Evolutionary conservation across 2,329 filamentous ascomycete genomes (phyloP), one percentile per base, ranked within the genome.

Genomic region (Exophiala oligosperma): DNA sequence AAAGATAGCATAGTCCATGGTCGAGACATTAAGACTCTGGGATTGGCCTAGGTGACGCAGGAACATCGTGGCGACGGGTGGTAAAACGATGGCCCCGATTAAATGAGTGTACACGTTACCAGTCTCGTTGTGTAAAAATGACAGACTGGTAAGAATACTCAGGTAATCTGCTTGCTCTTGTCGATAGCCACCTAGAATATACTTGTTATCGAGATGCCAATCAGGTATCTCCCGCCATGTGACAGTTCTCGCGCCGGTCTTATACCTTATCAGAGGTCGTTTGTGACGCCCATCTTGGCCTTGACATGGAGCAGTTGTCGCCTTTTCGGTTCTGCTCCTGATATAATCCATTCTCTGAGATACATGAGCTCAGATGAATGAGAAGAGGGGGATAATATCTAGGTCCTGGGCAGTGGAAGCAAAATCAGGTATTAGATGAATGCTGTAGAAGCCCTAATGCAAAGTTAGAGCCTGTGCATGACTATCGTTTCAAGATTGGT

Each of bases 81-180:
- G 61, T 56, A 65, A 53, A 53, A 65, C 24, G 17, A 65, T 23
- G 54, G 63, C 43, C 43, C 43, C 11, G 43, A 47, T 23, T 26
- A 21, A 8, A 5, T 43, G 40, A 43, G 21, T n/a, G 8, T 43
- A 43, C 9, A 43, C 9, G 21, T 43, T 43, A 8, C 40, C 3
- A 3, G 40, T 41, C 57, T 66, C 63, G 41, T 66, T 64, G 50
- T 64, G 61, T 51, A 65, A 43, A 52, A 64, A 64, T 24, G 52
- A 56, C 50, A 65, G 49, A 59, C 59, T 58, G 50, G 59, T 56
- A 44, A 63, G 47, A 49, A 64, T 61, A 43, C 54, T 55, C 24
- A 58, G 32, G 51, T 64, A 59, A 37, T 56, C 60, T 60, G 60
- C 60, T 52, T 60, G 51, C 47, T 43, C 60, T 50, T 35, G 62